Evolutionary conservation across 2,329 filamentous ascomycete species (phyloP), one percentile per base, ranked within the genome.

Genomic region (Capronia americana): DNA sequence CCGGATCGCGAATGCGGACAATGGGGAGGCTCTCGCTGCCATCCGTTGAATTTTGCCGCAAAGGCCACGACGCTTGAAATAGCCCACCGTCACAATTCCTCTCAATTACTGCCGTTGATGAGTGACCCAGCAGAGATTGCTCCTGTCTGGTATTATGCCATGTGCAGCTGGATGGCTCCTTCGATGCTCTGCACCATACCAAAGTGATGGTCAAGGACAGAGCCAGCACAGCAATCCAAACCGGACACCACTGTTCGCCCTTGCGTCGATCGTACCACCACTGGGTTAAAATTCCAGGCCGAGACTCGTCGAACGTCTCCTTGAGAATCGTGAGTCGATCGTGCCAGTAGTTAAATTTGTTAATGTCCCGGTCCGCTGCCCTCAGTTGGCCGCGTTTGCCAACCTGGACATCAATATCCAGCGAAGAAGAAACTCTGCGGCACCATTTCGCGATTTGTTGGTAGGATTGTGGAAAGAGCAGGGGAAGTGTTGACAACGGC

Each of bases 281-380:
- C 53, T 77, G 73, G 79, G 72, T 72, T 0, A 83, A 44, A 0
- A 73, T 77, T 30, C 70, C 70, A 7, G 79, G 75, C 56, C 74
- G 65, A 4, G 78, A 66, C 65, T 82, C 74, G 67, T 83, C 76
- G 54, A 79, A 80, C 17, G 72, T 74, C 59, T 82, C 76, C 71
- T 82, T 82, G 2, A 84, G 67, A 0, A 79, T 77, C 0, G 80
- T 74, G 0, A 84, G 70, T 0, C 79, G 75, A 50, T 84, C 80
- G 26, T 76, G 75, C 81, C 82, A 84, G 70, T 77, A 79, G 0
- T 53, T 60, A 62, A 81, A 80, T 1, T 71, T 70, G 17, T 76
- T 74, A 6, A 79, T 73, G 23, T 57, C n/a, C 17, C 60, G 30
- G n/a, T 46, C 38, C 2, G 78, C 73, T 6, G 74, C 68, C 32